Base-by-base conservation (phyloP, 164 flowering plant species). In the Hamamelis virginiana region DNA sequence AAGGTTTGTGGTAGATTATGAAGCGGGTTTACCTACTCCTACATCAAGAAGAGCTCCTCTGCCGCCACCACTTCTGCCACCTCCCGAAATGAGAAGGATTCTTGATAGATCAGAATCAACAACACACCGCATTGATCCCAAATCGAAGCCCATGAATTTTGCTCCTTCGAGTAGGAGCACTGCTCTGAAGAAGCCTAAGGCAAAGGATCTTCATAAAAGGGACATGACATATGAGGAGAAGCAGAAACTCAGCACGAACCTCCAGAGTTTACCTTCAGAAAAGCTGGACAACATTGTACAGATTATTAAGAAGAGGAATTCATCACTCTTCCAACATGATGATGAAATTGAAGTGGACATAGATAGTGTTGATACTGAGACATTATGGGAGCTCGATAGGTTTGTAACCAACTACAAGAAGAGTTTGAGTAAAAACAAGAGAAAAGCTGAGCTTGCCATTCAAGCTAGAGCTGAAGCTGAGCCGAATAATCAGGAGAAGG, bases 301-400 rank as follows among this genome's bases (percentile, higher is more conserved):
- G 66, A 87, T 87, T 25, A 85, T 87, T 28, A 85, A 75, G 76
- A 87, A 82, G 80, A 79, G 87, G 69, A 87, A 82, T 71, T 78
- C 86, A 9, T 66, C 84, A 3, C 79, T 87, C 13, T 73, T 64
- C 47, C 87, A 85, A 71, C 69, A 81, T 25, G 87, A 87, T 75
- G 87, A 87, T 62, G 91, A 85, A 75, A 87, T 87, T 69, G 91
- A 87, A 68, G 88, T 87, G 63, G 88, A 87, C 65, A 88, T 88
- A 65, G 92, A 88, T 70, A 84, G 77, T 74, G 87, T 88, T 68
- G 92, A 88, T 77, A 67, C 81, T 33, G 92, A 88, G 69, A 88
- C 92, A 33, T 83, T 88, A 0, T 88, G 92, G 92, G 92, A 88
- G 71, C 86, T 88, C 28, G 92, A 88, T 69, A 80, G 92, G 77